Evolutionary conservation across 2,329 filamentous ascomycete genomes (phyloP).

Genomic region (Sarocladiaceae sp.): DNA sequence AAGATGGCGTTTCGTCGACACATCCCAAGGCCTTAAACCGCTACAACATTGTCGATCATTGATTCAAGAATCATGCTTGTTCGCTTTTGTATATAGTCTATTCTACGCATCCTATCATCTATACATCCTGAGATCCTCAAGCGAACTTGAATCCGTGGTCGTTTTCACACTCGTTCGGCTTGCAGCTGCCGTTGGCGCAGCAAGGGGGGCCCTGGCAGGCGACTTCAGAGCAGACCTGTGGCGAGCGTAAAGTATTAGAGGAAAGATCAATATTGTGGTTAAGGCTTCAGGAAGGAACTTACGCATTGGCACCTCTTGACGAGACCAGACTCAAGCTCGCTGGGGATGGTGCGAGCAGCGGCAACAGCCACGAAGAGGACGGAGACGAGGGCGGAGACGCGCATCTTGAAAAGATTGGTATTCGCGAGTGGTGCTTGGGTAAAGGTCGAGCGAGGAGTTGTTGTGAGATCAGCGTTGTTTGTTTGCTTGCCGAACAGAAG

Average conservation of each 20-base stretch:
- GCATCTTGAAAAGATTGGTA: not conserved
- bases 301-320: conserved; percentile 2
- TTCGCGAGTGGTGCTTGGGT: not conserved
- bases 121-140: not conserved
- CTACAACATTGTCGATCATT: too few species aligned
- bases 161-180: not conserved
- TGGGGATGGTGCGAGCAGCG: not conserved
- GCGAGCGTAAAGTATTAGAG: not conserved
- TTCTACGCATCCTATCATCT: too few species aligned
- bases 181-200: conserved; percentile 1
- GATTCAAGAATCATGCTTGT: too few species aligned
- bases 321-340: not conserved
- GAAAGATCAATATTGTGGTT: not conserved
- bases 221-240: not conserved
- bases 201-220: not conserved
- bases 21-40: too few species aligned
- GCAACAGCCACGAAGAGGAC: not conserved
- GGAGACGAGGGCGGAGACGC: not conserved
- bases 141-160: not conserved
- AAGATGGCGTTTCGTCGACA: too few species aligned
- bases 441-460: not conserved
- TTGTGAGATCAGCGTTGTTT: too few species aligned
- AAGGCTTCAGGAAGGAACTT: not conserved
- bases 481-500: too few species aligned
- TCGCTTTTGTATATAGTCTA: too few species aligned